Percentiles rank a stretch among this genome's conserved stretches.
Evolutionary conservation across 2,329 filamentous ascomycete species (phyloP).

Genomic region (Lachnellula hyalina): DNA sequence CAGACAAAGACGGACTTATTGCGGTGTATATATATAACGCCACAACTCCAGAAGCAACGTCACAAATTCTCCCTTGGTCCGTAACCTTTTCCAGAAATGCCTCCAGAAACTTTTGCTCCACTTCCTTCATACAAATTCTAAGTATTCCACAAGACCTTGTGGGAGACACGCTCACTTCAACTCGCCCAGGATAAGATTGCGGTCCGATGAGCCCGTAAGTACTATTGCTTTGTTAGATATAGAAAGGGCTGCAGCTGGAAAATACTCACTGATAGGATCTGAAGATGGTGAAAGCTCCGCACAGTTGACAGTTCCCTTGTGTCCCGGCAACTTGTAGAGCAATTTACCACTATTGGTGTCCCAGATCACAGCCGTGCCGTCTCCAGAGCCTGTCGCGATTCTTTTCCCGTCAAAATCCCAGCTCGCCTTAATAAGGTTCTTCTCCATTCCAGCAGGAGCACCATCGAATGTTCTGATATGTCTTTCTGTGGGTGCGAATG

Average conservation of each 20-base stretch:
- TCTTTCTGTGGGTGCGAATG: constrained; percentile 84
- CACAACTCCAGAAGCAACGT: not conserved
- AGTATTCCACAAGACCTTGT: constrained; percentile 8
- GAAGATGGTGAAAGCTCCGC: constrained; percentile 81
- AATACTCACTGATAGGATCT: constrained; percentile 77
- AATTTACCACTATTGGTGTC: constrained; percentile 83
- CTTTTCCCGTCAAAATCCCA: constrained; percentile 85
- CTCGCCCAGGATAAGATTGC: constrained; percentile 78
- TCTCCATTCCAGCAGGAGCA: constrained; percentile 80
- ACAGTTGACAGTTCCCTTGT: constrained; percentile 92
- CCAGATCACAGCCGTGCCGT: constrained; percentile 90
- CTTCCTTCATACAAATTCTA: constrained; percentile 8
- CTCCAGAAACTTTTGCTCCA: not conserved
- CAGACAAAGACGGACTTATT: not conserved
- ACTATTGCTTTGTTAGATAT: constrained; percentile 46
- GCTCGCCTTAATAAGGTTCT: constrained; percentile 83
- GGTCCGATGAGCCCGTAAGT: constrained; percentile 84
- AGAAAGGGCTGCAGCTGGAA: not conserved
- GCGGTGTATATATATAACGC: not conserved
- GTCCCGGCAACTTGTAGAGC: constrained; percentile 89
- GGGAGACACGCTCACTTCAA: constrained; percentile 48
- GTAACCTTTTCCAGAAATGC: not conserved
- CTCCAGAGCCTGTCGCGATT: constrained; percentile 83
- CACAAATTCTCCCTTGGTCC: not conserved
- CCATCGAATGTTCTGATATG: constrained; percentile 87